These are phyloP conservation scores for Aspergillus ostianus DNA, from an alignment of 495 filamentous ascomycete species.

Conservation along the genomic window DNA sequence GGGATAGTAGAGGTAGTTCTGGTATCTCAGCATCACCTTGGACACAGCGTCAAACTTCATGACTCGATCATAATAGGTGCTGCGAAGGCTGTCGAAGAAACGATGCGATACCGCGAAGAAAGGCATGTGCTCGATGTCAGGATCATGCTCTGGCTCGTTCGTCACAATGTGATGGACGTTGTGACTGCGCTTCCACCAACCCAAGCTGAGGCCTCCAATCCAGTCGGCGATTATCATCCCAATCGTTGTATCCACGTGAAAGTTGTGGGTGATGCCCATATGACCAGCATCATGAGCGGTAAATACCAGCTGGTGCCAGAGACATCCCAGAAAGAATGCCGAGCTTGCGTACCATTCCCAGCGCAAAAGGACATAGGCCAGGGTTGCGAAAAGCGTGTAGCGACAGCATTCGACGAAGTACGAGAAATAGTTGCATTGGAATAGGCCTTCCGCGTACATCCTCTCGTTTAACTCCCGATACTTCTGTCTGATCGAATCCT, in stretches of 20 bases:
- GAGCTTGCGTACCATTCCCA: slow-evolving; percentile 72
- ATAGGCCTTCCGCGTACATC: slow-evolving; percentile 73
- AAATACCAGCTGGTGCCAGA: slow-evolving; percentile 98
- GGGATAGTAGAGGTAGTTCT: slow-evolving; percentile 86
- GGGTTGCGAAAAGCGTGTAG: slow-evolving; percentile 68
- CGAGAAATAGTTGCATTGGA: slow-evolving; percentile 78
- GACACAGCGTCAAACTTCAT: slow-evolving; percentile 83
- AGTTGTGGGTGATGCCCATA: slow-evolving; percentile 94
- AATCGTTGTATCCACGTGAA: slow-evolving; percentile 75
- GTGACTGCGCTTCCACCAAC: slow-evolving; percentile 98
- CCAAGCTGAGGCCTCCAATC: slow-evolving; percentile 82
- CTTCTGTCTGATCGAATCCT: slow-evolving; percentile 73
- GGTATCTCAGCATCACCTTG: slow-evolving; percentile 67
- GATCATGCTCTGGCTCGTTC: slow-evolving; percentile 94
- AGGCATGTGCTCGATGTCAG: slow-evolving; percentile 95
- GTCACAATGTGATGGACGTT: slow-evolving; percentile 99
- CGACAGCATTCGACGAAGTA: slow-evolving; percentile 75
- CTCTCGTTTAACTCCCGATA: slow-evolving; percentile 73
- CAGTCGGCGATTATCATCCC: slow-evolving; percentile 91
- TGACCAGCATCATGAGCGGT: slow-evolving; percentile 95
- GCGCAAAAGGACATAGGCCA: slow-evolving; percentile 64
- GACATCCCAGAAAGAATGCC: slow-evolving; percentile 72
- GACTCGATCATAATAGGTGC: slow-evolving; percentile 84
- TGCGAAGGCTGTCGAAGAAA: slow-evolving; percentile 72
- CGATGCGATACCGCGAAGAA: slow-evolving; percentile 92